These are phyloP conservation scores for Phytophthora cajani DNA, from an alignment of 352 stramenopile species.

Conservation along the genomic window DNA sequence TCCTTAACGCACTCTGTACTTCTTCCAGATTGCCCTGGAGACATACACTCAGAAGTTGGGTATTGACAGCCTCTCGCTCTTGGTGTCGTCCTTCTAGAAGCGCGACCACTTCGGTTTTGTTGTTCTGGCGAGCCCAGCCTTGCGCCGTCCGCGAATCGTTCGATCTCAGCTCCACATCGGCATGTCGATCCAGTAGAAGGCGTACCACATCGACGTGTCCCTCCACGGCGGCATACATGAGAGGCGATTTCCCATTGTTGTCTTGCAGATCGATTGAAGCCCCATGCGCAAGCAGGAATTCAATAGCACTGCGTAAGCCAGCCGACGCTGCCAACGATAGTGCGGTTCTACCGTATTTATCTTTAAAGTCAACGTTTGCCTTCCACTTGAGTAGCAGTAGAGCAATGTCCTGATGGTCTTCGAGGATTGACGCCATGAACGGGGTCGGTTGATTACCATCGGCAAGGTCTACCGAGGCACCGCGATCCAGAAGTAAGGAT, in stretches of 20 bases:
- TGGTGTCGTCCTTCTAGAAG: not conserved
- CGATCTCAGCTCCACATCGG: slow-evolving; percentile 1
- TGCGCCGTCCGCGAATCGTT: not conserved
- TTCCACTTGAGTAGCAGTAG: not conserved
- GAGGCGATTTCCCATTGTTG: not conserved
- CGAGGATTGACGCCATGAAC: not conserved
- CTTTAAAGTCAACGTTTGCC: not conserved
- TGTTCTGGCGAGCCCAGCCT: slow-evolving; percentile 3
- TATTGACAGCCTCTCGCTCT: not conserved
- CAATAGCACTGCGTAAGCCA: not conserved
- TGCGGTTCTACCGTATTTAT: not conserved
- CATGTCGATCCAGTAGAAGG: slow-evolving; percentile 4
- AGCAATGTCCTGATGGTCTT: not conserved
- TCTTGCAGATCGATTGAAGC: not conserved
- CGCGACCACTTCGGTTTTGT: not conserved
- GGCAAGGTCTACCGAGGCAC: not conserved
- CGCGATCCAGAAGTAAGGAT: not conserved
- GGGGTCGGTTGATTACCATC: not conserved
- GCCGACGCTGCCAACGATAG: not conserved
- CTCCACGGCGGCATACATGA: not conserved
- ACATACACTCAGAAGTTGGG: not conserved
- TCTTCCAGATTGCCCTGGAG: not conserved
- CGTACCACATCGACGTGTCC: not conserved
- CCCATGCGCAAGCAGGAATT: not conserved
- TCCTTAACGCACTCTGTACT: not conserved